A percentile compares a stretch with the other conserved stretches of the same genome.
Evolutionary conservation across 2,329 filamentous ascomycete species (phyloP).

Genomic region (Aspergillus arachidicola): DNA sequence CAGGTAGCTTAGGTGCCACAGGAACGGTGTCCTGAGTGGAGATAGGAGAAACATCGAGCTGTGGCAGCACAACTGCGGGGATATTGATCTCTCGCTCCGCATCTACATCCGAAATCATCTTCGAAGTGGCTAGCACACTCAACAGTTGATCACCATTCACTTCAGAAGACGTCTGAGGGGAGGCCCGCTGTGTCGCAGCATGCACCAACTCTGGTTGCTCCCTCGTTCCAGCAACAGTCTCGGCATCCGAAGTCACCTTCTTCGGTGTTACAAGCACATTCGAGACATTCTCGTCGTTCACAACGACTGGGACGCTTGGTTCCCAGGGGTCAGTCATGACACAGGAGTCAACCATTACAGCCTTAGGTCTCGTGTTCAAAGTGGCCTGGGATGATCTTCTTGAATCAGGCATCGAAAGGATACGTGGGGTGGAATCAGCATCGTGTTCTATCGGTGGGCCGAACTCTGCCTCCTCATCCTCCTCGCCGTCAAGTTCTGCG

Average conservation of each 20-base stretch:
- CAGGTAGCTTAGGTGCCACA: constrained; percentile 45
- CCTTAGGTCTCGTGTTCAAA: constrained; percentile 25
- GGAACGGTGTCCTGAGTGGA: constrained; percentile 39
- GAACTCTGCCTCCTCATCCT: constrained; percentile 68
- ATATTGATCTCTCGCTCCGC: constrained; percentile 18
- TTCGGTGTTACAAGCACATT: constrained; percentile 26
- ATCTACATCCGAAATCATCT: constrained; percentile 42
- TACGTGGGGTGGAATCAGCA: constrained; percentile 43
- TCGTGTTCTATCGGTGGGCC: constrained; percentile 42
- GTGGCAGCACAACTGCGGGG: constrained; percentile 20
- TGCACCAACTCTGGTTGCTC: constrained; percentile 35
- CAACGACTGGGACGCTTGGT: constrained; percentile 32
- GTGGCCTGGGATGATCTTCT: constrained; percentile 35
- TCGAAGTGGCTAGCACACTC: constrained; percentile 42
- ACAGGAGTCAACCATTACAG: constrained; percentile 60
- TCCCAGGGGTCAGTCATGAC: constrained; percentile 66
- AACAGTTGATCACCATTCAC: constrained; percentile 29
- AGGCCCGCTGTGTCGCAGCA: constrained; percentile 48
- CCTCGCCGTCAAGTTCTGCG: constrained; percentile 71
- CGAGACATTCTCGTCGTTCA: constrained; percentile 21
- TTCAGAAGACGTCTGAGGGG: constrained; percentile 31
- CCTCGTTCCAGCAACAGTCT: constrained; percentile 18
- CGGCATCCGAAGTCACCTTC: constrained; percentile 19
- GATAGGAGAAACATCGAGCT: constrained; percentile 37
- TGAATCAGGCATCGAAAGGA: constrained; percentile 30